Evolutionary conservation across 169 alveolate genomes (phyloP).

Genomic region (Amoebophrya sp.): DNA sequence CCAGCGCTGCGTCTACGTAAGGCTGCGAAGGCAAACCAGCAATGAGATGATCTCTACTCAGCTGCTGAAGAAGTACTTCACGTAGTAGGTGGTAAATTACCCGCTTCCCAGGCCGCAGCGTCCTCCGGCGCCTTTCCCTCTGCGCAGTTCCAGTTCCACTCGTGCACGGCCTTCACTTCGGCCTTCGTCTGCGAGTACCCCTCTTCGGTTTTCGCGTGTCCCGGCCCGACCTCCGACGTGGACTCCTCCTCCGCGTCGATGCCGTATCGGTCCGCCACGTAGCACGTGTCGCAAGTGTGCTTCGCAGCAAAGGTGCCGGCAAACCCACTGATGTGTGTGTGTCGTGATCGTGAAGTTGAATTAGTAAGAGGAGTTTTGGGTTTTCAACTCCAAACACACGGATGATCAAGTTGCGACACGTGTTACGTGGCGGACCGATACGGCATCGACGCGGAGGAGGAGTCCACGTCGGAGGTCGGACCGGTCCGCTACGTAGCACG

Average conservation of each 20-base stretch:
- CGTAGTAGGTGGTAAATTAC: neutral
- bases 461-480: neutral
- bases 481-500: neutral
- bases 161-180: neutral
- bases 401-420: too few species aligned
- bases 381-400: too few species aligned
- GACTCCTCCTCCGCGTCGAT: neutral
- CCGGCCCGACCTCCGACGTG: neutral
- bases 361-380: too few species aligned
- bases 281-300: neutral
- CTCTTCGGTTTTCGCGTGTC: neutral
- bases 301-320: neutral
- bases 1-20: too few species aligned
- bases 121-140: constrained; percentile 2
- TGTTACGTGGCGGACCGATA: too few species aligned
- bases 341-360: too few species aligned
- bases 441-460: neutral
- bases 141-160: constrained; percentile 2
- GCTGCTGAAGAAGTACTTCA: neutral
- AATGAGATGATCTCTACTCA: too few species aligned
- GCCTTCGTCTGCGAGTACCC: neutral
- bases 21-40: neutral
- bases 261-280: neutral
- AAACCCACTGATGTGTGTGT: neutral
- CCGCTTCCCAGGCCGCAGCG: neutral